Evolutionary conservation across 2,329 filamentous ascomycete genomes (phyloP), one percentile per base, ranked within the genome.

Genomic region (Pezicula carpinea): DNA sequence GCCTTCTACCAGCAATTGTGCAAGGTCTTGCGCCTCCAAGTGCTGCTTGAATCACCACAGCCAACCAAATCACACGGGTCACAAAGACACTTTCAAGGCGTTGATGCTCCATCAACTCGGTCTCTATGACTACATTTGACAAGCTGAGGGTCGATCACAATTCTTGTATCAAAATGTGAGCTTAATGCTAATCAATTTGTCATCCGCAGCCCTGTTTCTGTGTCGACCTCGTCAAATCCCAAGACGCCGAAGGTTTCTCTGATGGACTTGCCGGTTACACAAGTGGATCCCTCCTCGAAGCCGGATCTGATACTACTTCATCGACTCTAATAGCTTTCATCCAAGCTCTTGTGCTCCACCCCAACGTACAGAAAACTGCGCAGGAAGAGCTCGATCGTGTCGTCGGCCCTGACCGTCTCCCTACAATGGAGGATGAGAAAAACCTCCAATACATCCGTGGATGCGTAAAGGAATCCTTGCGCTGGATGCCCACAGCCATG

Each of bases 311-410:
- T 49, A 73, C 70, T 0, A 66, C 67, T 6, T 55, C 64, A 6
- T 52, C 62, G 5, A 65, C 62, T 1, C 50, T 71, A 4, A 51
- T 66, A 4, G 63, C 57, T 7, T 72, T 70, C 50, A 58, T 72
- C 5, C 63, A 70, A 35, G 72, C 71, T 1, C 50, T 57, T 47
- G 47, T 51, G n/a, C 47, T 55, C n/a, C 40, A 47, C 51, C 73
- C 72, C 0, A 63, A 67, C 10, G 63, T 75, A 3, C 75, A 77
- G 49, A 54, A 54, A 19, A 68, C 62, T 36, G 68, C 70, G 5
- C 68, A 71, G 40, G 61, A 62, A 14, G 69, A 74, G 45, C 60
- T 74, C 17, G 67, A 72, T 42, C 39, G 50, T 0, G 64, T 73
- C 2, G 56, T 72, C n/a, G 69, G 70, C 0, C 39, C 52, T 3